Conservation (phyloP, 2,329 filamentous ascomycete species). For the Trichoderma aggressivum region DNA sequence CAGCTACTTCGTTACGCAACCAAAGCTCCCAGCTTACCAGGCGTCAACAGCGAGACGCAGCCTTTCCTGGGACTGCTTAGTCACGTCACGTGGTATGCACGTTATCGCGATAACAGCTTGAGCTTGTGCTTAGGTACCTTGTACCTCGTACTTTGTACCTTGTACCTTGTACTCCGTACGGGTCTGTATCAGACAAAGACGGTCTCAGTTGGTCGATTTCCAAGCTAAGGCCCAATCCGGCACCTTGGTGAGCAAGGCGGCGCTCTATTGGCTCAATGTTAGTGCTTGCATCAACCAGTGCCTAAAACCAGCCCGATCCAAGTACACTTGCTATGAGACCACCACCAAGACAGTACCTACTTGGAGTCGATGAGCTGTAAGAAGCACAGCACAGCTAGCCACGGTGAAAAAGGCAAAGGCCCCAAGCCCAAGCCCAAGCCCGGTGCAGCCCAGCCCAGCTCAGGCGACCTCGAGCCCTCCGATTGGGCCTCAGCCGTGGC, state of each 20-base stretch:
- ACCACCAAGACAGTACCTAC: background rate
- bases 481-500: conserved; percentile 6
- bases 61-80: conserved; percentile 19
- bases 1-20: conserved; percentile 18
- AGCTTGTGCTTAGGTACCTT: background rate
- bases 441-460: background rate
- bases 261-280: background rate
- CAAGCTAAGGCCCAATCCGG: background rate
- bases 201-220: background rate
- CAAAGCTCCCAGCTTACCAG: conserved; percentile 14
- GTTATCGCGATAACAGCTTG: background rate
- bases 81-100: conserved; percentile 19
- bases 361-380: background rate
- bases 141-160: background rate
- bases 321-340: background rate
- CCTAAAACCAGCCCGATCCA: conserved; percentile 2
- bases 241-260: background rate
- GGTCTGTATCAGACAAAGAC: background rate
- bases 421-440: background rate
- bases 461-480: conserved; percentile 6
- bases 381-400: too few species aligned
- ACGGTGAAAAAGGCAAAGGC: background rate
- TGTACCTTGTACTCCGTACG: too few species aligned
- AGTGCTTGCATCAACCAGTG: conserved; percentile 13
- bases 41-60: conserved; percentile 20